These are phyloP conservation scores for Chaetomiaceae sp. DNA, from an alignment of 2,329 filamentous ascomycete genomes.

Conservation along the genomic window DNA sequence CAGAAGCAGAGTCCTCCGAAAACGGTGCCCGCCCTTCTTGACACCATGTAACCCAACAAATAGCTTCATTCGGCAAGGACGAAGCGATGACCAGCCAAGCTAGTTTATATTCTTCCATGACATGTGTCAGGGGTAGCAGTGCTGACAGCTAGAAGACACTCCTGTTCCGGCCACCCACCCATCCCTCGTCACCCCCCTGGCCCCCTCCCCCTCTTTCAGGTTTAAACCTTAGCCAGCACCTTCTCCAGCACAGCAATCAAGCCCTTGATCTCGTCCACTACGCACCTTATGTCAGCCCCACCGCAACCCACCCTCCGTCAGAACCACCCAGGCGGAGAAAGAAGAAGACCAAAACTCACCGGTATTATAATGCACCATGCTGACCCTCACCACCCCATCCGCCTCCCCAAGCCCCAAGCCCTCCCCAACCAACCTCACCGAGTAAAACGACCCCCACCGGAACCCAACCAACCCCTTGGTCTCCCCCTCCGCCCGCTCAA, in stretches of 20 bases:
- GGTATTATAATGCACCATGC: conserved; percentile 64
- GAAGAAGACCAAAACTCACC: conserved; percentile 36
- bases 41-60: too few relatives aligned
- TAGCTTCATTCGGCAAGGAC: too few relatives aligned
- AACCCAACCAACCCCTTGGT: conserved; percentile 48
- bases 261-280: conserved; percentile 53
- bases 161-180: too few relatives aligned
- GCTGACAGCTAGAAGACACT: too few relatives aligned
- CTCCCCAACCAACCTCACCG: conserved; percentile 52
- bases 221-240: too few relatives aligned
- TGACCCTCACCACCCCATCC: conserved; percentile 62
- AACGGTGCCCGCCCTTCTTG: too few relatives aligned
- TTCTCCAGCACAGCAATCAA: conserved; percentile 51
- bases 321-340: neutral
- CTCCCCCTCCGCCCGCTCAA: conserved; percentile 53
- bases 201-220: conserved; percentile 29
- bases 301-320: neutral
- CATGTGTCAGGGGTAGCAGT: too few relatives aligned
- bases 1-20: too few relatives aligned
- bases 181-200: too few relatives aligned
- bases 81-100: too few relatives aligned
- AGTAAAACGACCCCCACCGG: conserved; percentile 61
- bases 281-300: neutral
- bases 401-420: conserved; percentile 49
- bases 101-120: too few relatives aligned